These are phyloP conservation scores for Chlorella sp. DNA, from an alignment of 139 green algal species.

Conservation along the genomic window DNA sequence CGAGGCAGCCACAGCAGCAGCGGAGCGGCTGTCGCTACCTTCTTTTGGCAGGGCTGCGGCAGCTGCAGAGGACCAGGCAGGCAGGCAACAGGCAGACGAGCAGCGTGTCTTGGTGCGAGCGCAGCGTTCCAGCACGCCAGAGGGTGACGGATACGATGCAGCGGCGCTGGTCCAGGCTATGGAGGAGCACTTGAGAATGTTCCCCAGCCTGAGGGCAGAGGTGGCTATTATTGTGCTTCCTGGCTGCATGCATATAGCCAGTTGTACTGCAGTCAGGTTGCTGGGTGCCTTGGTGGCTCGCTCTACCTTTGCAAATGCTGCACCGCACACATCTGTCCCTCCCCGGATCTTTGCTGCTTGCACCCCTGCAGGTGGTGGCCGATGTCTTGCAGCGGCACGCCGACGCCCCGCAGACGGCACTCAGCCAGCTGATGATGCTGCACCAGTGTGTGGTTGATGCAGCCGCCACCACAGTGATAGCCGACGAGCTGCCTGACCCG, in stretches of 20 bases:
- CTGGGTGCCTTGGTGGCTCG: neutral
- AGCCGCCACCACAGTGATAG: neutral
- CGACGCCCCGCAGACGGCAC: neutral
- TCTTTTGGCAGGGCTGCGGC: no score
- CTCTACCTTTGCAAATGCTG: neutral
- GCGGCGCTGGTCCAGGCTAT: conserved; percentile 6
- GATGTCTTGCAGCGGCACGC: conserved; percentile 28
- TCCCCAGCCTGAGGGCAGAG: conserved; percentile 13
- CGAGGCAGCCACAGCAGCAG: neutral
- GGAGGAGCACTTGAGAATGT: conserved; percentile 7
- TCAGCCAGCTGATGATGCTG: conserved; percentile 25
- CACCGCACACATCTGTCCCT: neutral
- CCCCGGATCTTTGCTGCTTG: neutral
- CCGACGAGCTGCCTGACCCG: neutral
- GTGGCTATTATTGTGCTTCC: neutral
- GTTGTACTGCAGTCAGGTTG: neutral
- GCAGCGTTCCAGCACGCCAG: no score
- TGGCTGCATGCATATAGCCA: no score
- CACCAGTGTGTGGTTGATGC: neutral
- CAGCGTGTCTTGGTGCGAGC: no score
- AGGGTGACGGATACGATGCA: neutral
- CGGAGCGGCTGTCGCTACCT: no score
- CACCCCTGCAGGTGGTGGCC: conserved; percentile 1
- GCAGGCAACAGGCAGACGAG: no score
- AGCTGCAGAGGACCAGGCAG: no score